Percentiles rank a stretch among this genome's conserved stretches.
Conservation (phyloP, 352 stramenopile genomes). For the Phytophthora ramorum region DNA sequence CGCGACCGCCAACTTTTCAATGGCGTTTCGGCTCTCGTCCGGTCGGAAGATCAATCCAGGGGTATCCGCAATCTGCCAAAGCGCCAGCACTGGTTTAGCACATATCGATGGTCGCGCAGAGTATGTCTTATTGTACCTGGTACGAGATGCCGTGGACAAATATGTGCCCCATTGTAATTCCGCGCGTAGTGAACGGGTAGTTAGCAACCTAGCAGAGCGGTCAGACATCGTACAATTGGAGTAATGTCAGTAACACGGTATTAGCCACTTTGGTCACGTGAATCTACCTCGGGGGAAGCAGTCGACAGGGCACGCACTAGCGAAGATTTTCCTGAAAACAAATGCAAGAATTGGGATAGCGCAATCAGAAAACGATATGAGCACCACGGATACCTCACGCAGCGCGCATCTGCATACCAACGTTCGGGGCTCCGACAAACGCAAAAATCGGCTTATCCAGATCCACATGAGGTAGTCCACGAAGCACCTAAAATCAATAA, state of each 20-base stretch:
- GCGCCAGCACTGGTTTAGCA: conserved; percentile 7
- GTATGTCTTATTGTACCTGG: conserved; percentile 47
- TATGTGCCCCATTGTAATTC: conserved; percentile 90
- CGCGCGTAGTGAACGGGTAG: conserved; percentile 89
- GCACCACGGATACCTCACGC: background rate
- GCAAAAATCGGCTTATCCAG: conserved; percentile 85
- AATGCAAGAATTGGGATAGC: background rate
- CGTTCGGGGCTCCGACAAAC: conserved; percentile 85
- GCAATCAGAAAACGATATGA: conserved; percentile 5
- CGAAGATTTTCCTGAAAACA: conserved; percentile 77
- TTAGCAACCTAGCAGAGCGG: conserved; percentile 72
- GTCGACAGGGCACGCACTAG: conserved; percentile 83
- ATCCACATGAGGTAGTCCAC: conserved; percentile 79
- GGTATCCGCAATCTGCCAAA: conserved; percentile 82
- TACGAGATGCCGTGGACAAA: conserved; percentile 85
- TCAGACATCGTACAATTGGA: conserved; percentile 5
- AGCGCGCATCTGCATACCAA: conserved; percentile 50
- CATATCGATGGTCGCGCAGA: background rate
- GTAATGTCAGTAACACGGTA: background rate
- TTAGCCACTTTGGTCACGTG: background rate
- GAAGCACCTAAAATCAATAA: conserved; percentile 54
- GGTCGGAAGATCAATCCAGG: conserved; percentile 73
- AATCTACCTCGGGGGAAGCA: conserved; percentile 74
- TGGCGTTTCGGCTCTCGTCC: conserved; percentile 70
- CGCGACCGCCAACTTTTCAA: conserved; percentile 76